Conservation (phyloP, 192 early-diverging fungal genomes). For the Coemansia sp. region DNA sequence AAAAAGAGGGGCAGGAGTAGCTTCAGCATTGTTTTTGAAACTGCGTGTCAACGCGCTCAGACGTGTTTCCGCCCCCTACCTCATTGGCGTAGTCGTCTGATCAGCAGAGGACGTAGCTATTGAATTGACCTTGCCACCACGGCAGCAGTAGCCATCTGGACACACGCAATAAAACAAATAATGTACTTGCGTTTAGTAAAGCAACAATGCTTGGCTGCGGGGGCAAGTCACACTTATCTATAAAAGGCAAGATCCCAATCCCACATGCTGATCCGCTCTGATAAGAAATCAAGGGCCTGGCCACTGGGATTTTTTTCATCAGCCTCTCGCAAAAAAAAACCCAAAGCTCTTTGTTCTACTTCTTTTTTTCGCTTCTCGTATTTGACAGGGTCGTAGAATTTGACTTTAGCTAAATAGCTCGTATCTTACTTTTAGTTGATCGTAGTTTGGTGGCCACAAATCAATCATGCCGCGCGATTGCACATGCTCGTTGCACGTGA, state of each 20-base stretch:
- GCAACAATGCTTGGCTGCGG: no score
- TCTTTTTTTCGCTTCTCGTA: neutral
- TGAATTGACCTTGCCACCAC: neutral
- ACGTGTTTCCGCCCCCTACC: neutral
- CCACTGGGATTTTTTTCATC: no score
- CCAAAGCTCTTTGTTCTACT: no score
- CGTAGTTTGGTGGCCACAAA: neutral
- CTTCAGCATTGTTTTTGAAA: neutral
- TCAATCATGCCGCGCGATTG: constrained; percentile 47
- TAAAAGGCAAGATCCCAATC: no score
- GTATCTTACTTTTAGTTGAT: neutral
- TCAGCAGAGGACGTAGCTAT: neutral
- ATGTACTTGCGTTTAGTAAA: no score
- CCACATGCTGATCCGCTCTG: no score
- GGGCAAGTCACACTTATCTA: no score
- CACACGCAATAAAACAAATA: no score
- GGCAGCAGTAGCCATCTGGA: neutral
- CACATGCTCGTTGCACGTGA: constrained; percentile 51
- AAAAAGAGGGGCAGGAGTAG: no score
- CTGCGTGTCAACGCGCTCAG: neutral
- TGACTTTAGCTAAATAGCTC: neutral
- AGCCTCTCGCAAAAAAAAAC: no score
- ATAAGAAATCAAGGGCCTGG: no score
- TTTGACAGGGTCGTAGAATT: neutral
- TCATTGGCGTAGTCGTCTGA: neutral